Evolutionary conservation across 2,329 filamentous ascomycete species (phyloP).

Genomic region (Albophoma yamanashiensis): DNA sequence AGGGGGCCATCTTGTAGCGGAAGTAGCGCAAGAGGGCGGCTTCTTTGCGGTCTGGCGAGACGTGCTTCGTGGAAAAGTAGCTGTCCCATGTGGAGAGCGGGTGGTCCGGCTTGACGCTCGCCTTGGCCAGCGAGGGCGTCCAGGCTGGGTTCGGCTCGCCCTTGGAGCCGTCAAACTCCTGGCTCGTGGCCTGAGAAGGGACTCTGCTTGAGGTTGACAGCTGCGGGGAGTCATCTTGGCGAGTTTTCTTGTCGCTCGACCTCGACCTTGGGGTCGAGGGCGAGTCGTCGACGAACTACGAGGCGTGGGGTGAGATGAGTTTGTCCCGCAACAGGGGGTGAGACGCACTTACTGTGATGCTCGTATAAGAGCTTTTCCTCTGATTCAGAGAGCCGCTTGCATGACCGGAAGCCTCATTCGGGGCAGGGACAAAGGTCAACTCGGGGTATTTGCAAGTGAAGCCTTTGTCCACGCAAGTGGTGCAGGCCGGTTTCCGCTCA

Average conservation of each 20-base stretch:
- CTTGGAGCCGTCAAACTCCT: not conserved
- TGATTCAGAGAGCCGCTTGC: not conserved
- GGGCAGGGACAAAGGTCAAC: not conserved
- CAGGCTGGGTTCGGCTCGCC: not conserved
- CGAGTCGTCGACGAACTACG: not conserved
- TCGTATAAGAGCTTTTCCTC: not conserved
- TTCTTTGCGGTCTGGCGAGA: constrained; percentile 1
- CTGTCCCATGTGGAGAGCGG: constrained; percentile 7
- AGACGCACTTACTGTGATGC: not conserved
- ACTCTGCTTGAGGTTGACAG: not conserved
- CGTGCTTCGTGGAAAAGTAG: constrained; percentile 6
- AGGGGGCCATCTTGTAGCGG: constrained; percentile 10
- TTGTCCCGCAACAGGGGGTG: constrained; percentile 6
- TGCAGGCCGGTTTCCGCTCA: not conserved
- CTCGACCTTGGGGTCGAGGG: not conserved
- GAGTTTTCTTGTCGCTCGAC: not conserved
- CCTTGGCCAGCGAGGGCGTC: not conserved
- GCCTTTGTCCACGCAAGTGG: not conserved
- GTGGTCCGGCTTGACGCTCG: not conserved
- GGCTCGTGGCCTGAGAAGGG: not conserved
- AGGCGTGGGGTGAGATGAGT: constrained; percentile 4
- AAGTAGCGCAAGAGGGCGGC: constrained; percentile 9
- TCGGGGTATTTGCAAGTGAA: not conserved
- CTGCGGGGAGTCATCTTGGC: not conserved
- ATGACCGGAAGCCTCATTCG: not conserved